Evolutionary conservation across 83 land plant species (phyloP).

Genomic region (Picea abies): DNA sequence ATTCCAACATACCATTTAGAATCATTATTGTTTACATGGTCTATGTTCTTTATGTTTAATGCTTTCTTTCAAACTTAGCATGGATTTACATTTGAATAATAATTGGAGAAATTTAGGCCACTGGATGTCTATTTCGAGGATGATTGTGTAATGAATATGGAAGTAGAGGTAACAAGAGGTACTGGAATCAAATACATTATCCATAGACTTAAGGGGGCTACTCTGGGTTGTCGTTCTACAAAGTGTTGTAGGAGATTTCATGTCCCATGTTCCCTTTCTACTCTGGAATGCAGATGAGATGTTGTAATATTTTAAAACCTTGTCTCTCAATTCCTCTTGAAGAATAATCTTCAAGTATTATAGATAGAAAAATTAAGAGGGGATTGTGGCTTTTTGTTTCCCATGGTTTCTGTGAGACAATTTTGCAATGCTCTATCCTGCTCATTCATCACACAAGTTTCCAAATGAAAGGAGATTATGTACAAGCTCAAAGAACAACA

Average conservation of each 20-base stretch:
- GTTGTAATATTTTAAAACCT: too few relatives aligned
- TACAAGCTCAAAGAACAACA: conserved; percentile 14
- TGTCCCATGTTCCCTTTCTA: too few relatives aligned
- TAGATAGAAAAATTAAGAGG: not conserved
- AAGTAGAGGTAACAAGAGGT: not conserved
- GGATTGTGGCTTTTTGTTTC: not conserved
- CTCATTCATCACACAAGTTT: too few relatives aligned
- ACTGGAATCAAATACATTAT: not conserved
- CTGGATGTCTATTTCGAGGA: conserved; percentile 63
- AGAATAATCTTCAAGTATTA: too few relatives aligned
- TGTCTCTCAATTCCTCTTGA: too few relatives aligned
- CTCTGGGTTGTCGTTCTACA: too few relatives aligned
- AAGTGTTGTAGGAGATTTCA: too few relatives aligned
- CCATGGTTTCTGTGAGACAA: conserved; percentile 45
- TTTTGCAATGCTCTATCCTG: conserved; percentile 71
- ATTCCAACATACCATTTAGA: not conserved
- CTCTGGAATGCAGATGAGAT: too few relatives aligned
- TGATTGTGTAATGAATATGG: conserved; percentile 53
- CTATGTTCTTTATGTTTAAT: not conserved
- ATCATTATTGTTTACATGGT: not conserved
- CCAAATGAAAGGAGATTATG: conserved; percentile 23
- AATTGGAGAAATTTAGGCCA: conserved; percentile 48
- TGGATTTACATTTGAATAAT: not conserved
- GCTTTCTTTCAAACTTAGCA: not conserved
- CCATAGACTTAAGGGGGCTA: conserved; percentile 58